Evolutionary conservation across 2,329 filamentous ascomycete genomes (phyloP).

Genomic region (Cladosporium velox): DNA sequence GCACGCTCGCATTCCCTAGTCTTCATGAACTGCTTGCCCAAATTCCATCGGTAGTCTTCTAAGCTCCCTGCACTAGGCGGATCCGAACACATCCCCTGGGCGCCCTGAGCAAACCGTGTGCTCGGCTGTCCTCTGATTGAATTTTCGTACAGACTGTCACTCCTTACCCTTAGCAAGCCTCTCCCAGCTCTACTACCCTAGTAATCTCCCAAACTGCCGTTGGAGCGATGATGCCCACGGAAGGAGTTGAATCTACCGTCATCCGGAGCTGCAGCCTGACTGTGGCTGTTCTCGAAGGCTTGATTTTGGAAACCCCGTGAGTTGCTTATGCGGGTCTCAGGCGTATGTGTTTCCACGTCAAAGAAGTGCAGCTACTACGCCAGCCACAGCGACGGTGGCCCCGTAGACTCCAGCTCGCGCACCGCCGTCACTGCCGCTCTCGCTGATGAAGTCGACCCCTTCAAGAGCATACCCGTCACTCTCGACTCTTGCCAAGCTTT

Average conservation of each 20-base stretch:
- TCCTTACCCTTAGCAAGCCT: background rate
- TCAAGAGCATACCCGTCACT: constrained; percentile 4
- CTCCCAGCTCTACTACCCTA: background rate
- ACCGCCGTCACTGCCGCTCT: background rate
- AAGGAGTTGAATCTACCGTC: constrained; percentile 14
- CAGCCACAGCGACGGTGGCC: background rate
- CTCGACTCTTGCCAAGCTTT: background rate
- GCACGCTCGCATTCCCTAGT: no score
- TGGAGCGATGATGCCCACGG: constrained; percentile 19
- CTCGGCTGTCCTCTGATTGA: no score
- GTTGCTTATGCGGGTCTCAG: background rate
- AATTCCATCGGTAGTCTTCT: no score
- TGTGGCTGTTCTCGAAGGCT: background rate
- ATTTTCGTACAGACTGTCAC: no score
- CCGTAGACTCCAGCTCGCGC: background rate
- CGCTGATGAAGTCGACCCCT: background rate
- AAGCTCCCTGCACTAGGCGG: no score
- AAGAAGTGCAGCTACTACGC: background rate
- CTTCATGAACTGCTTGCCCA: no score
- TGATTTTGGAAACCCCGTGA: background rate
- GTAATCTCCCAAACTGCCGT: constrained; percentile 18
- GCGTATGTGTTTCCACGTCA: background rate
- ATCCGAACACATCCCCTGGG: no score
- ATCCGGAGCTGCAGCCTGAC: background rate
- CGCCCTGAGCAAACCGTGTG: no score